Base-by-base conservation (phyloP, 129 eudicot genomes). In the Chrysanthemum seticuspe region DNA sequence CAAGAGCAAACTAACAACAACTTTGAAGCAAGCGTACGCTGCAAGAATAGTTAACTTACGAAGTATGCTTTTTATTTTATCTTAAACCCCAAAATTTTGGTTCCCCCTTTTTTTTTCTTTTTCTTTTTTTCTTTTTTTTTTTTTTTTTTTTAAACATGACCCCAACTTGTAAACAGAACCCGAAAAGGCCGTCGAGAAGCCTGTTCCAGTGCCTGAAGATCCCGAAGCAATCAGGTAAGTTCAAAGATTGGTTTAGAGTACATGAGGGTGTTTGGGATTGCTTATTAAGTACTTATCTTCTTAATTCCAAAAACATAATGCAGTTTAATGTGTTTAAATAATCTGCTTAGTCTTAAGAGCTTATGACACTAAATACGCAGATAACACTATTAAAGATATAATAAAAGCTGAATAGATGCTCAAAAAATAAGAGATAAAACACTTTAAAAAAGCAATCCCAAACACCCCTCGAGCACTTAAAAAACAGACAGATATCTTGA, bases 31-130 rank as follows among this genome's bases (percentile, higher is more conserved):
- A 62, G 70, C n/a, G 45, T 51, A 1, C 79, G 58, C 14, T 74
- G 78, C 62, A 82, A 58, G 68, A 74, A 76, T 34, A 81, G 65
- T 72, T 58, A 72, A 77, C 68, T 60, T 65, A n/a, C 76, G 25
- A 83, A 74, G 87, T 86, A 36, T 64, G 81, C 36, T 23, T 45
- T 53, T 50, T 34, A 19, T 70, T 36, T 70, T 31, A n/a, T 25
- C 57, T 63, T 62, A 53, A 69, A 62, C 44, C 15, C 23, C 59
- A 10, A 70, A 19, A 10, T 31, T 40, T 7, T 8, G 45, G 70
- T 62, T 63, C 56, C 64, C 56, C 25, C 1, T 23, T 18, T 55
- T 18, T 18, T 44, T 27, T 29, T 18, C 25, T 1, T 23, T 18
- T 55, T 18, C 8, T 44, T 27, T 29, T 18, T 14, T 18, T 18